These are phyloP conservation scores for Hypholoma sublateritium DNA, from an alignment of 768 basidiomycete genomes.

Conservation along the genomic window DNA sequence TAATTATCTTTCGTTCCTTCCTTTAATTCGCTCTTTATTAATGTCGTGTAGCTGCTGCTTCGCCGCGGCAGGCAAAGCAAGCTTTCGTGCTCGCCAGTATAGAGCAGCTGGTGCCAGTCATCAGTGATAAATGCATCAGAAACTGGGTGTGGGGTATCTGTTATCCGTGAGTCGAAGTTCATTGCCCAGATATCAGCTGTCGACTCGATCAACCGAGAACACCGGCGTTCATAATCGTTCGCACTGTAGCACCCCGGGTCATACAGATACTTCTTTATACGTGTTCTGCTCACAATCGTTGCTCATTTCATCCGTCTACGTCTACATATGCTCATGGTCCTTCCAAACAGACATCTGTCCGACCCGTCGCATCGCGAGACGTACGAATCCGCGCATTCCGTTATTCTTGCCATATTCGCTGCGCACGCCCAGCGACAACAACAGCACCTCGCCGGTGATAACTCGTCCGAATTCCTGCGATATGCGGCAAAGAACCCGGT, in stretches of 20 bases:
- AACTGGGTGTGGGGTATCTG: slow-evolving; percentile 59
- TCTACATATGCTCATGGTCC: not conserved
- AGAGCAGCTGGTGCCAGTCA: slow-evolving; percentile 72
- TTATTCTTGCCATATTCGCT: slow-evolving; percentile 73
- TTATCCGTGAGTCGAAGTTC: slow-evolving; percentile 41
- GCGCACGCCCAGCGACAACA: slow-evolving; percentile 47
- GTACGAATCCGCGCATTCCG: slow-evolving; percentile 88
- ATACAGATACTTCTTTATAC: not conserved
- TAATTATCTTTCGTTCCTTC: slow-evolving; percentile 7
- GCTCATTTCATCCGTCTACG: not conserved
- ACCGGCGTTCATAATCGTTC: too few relatives aligned
- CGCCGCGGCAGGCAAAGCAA: slow-evolving; percentile 37
- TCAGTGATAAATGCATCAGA: slow-evolving; percentile 54
- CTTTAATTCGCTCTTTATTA: slow-evolving; percentile 1
- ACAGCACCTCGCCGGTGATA: slow-evolving; percentile 15
- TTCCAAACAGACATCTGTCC: slow-evolving; percentile 51
- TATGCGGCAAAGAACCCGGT: not conserved
- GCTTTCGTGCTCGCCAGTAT: slow-evolving; percentile 73
- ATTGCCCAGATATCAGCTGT: too few relatives aligned
- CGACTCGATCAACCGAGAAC: too few relatives aligned
- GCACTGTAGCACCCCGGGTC: too few relatives aligned
- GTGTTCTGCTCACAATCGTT: not conserved
- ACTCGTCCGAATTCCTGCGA: slow-evolving; percentile 2
- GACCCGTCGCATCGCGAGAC: slow-evolving; percentile 65
- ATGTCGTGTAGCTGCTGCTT: slow-evolving; percentile 19